Base-by-base conservation (phyloP, 768 basidiomycete genomes). In the Postia placenta region DNA sequence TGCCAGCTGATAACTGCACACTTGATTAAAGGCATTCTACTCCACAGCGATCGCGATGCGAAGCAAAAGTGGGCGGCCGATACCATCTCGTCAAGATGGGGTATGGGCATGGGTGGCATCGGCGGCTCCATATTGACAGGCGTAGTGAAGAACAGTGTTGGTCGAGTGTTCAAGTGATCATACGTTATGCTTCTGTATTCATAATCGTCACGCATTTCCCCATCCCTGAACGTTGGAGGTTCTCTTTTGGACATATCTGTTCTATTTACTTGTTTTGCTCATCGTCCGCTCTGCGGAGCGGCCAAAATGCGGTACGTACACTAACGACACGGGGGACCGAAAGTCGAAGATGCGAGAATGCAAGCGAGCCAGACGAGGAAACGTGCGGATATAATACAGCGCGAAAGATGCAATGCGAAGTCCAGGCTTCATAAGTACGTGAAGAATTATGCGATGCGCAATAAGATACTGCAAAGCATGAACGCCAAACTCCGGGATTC, bases 31-130 rank as follows among this genome's bases (percentile, higher is more conserved):
- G 4, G 42, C 42, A 24, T n/a, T 15, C 30, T 5, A 22, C 42
- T 30, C 19, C 24, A 9, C 59, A 87, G 86, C 41, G 92, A 95
- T 63, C 83, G 93, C 43, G 95, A 98, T 59, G 90, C 95, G 23
- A 96, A 96, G 66, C 80, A 85, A 58, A 80, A 82, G 45, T 97
- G 92, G 95, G 92, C 92, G 2, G 84, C 79, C 50, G 77, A 74
- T 23, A 74, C 89, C 15, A 78, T 80, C 11, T 73, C 83, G n/a
- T 78, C 78, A 2, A 76, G 75, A 30, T 89, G 89, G 83, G 72
- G 77, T 45, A 67, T 87, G 56, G 83, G 84, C 12, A 62, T 92
- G 23, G 86, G 91, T 24, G 86, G 92, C 0, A 65, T 97, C 39
- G 91, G 93, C 1, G 89, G 92, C 2, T 85, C 89, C 58, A 68